Base-by-base conservation (phyloP, 2,329 filamentous ascomycete species). In the Botryotinia globosa region DNA sequence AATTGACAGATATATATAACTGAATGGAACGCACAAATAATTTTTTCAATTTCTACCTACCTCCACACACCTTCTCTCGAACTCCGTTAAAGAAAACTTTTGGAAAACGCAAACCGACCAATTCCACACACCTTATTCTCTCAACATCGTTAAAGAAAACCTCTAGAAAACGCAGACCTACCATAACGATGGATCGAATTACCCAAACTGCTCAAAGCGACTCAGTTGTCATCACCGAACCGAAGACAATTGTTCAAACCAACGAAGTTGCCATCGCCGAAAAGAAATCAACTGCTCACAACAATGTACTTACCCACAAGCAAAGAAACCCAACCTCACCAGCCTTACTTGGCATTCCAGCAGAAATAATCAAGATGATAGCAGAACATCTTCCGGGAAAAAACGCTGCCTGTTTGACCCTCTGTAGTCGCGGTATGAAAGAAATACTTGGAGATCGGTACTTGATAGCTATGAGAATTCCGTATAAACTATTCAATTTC, bases 341-440 rank as follows among this genome's bases (percentile, higher is more conserved):
- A 25, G 25, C 56, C 69, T 39, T 69, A n/a, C 65, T 66, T 39
- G 34, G 39, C 37, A 51, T 74, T 22, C 73, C 73, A 51, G 42
- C 71, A 39, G 66, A 73, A 71, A 34, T 70, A 9, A 62, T 74
- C 56, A 37, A 44, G 61, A 45, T 71, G 73, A 73, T 73, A 59
- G 51, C 63, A 68, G 37, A 4, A 39, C n/a, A 59, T 25, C 70
- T 72, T 59, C 61, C 70, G 9, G 59, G 29, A 20, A 61, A 32
- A 22, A 16, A n/a, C 25, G 62, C 37, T 29, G 62, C 70, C 22
- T 68, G 51, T 48, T 32, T 72, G 22, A 20, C 51, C 59, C 51
- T 72, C 22, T 39, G 70, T 65, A 59, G 34, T 29, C 51, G 25
- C n/a, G 16, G 39, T 56, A 65, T 54, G 32, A 65, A 48, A 22